Base-by-base conservation (phyloP, 2,329 filamentous ascomycete genomes). In the Myriangium duriaei region DNA sequence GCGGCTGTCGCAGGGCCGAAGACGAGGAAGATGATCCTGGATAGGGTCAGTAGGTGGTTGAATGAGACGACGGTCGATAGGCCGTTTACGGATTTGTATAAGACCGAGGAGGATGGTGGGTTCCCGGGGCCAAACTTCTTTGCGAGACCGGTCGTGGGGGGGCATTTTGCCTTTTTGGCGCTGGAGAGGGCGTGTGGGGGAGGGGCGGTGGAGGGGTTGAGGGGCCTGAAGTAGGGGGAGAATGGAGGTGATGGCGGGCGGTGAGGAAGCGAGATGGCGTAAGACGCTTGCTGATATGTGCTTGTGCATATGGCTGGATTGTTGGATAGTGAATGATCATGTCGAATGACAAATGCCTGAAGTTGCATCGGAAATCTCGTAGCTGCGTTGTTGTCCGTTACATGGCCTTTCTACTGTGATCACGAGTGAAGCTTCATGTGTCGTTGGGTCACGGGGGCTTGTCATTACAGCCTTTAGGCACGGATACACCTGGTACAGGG, bases 121-220 rank as follows among this genome's bases (percentile, higher is more conserved):
- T 92, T 80, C 51, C 81, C 83, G 1, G 78, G 76, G 0, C 71
- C 79, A 11, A 68, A 71, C 38, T 92, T 93, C 65, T 84, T 81
- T 60, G 84, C 84, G 2, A 64, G 85, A 30, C 85, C 85, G 1
- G 85, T 92, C 4, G 76, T 88, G 11, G 85, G 85, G 11, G 84
- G 81, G 1, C 83, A 91, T 61, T 93, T 91, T 65, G 79, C 83
- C 2, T 84, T 86, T 53, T 63, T 93, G 54, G 79, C 83, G n/a
- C 61, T 92, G 32, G 79, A 85, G 59, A 71, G 79, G 50, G 83
- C 82, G 15, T 92, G 85, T 61, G 77, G 72, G 2, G 82, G 82
- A 2, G 69, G 67, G 45, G 79, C 79, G 3, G 65, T 72, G 48
- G 63, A 71, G 13, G 74, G 69, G 0, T 58, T 83, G 47, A 54